A percentile compares a stretch with the other conserved stretches of the same genome.
phyloP scores from a whole-genome alignment of 106 monocot genomes.

The Hemerocallis citrina region DNA sequence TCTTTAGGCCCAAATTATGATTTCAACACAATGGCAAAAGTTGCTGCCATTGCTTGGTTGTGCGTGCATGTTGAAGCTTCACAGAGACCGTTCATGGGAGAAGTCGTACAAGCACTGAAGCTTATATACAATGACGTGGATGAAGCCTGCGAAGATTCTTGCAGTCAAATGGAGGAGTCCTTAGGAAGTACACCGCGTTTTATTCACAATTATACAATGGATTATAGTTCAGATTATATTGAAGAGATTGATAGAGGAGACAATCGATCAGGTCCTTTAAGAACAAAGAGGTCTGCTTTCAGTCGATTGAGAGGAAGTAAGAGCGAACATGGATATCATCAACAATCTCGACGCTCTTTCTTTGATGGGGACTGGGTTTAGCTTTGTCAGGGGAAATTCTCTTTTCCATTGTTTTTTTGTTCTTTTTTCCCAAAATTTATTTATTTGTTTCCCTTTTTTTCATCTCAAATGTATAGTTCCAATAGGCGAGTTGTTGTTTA shows the following conservation, averaged over 20 bases:
- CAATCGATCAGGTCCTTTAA: conserved; percentile 70
- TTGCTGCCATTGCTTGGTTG: conserved; percentile 31
- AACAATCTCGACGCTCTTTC: background rate
- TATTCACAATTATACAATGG: conserved; percentile 40
- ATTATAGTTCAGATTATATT: conserved; percentile 57
- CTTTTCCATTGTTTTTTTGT: background rate
- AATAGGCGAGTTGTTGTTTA: background rate
- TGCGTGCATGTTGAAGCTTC: conserved; percentile 29
- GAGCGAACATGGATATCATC: conserved; percentile 67
- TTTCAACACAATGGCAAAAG: conserved; percentile 29
- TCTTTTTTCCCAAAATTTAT: background rate
- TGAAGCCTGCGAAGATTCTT: conserved; percentile 25
- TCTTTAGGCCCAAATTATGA: conserved; percentile 12
- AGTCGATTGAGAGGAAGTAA: conserved; percentile 58
- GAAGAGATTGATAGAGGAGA: conserved; percentile 24
- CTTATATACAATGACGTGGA: conserved; percentile 33
- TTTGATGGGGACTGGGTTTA: background rate
- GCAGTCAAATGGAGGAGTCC: conserved; percentile 21
- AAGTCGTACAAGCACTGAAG: conserved; percentile 51
- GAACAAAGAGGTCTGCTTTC: conserved; percentile 37
- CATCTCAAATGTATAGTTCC: conserved; percentile 1
- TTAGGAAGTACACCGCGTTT: conserved; percentile 6
- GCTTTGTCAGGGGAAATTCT: background rate
- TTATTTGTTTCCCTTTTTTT: background rate
- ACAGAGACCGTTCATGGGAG: conserved; percentile 46